Base-by-base conservation (phyloP, 768 basidiomycete genomes). In the Russula sp. region DNA sequence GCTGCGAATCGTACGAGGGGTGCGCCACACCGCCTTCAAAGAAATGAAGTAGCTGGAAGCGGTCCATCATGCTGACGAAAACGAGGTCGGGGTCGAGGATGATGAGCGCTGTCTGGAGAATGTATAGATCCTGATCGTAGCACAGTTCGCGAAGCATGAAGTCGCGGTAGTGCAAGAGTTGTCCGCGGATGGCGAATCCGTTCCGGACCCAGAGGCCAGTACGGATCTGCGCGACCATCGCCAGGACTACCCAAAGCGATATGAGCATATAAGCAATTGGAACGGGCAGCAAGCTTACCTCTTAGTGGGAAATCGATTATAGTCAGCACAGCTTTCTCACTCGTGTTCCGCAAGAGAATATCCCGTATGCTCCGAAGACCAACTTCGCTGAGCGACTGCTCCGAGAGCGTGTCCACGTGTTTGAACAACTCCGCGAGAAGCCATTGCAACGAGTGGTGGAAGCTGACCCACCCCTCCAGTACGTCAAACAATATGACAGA, bases 151-250 rank as follows among this genome's bases (percentile, higher is more conserved):
- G 88, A 31, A 98, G 84, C 83, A 91, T 89, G 74, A 93, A 94
- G 72, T 98, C 96, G 32, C 94, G 88, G 73, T 99, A 99, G 72
- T 98, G 96, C 57, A 95, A 82, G 4, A 94, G 79, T 73, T 98
- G 97, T 0, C 94, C 94, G 1, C 96, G 88, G 68, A 98, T 95
- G 16, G 89, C 89, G 70, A 94, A 91, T 4, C 97, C 97, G 69
- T 99, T 99, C 58, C 96, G 89, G 8, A 97, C 95, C 97, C 97
- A 99, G 4, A 98, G 80, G 0, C 94, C 94, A 0, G 92, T 89
- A 31, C 94, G 85, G 55, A 98, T 93, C 72, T 98, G 97, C 0
- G 95, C 94, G 50, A 96, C 87, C 87, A 95, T 93, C 1, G 87
- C 83, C 32, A 94, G 78, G 6, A 92, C 93, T 94, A 53, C 39